Evolutionary conservation across 257 asterid genomes (phyloP), one percentile per base, ranked within the genome.

Genomic region (Nicotiana attenuata): DNA sequence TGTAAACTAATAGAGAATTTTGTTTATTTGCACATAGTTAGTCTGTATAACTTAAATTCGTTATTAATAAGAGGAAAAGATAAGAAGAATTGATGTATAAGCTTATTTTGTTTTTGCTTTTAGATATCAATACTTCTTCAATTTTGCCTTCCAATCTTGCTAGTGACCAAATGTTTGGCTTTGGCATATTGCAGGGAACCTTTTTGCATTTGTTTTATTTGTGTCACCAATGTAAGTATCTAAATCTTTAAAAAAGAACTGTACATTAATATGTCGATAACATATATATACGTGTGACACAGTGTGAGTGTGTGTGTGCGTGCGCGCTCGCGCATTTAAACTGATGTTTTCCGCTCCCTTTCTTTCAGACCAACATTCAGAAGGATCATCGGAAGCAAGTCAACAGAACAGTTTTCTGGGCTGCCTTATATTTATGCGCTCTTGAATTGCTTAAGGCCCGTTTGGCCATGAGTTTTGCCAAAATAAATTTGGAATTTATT

Each of bases 331-430:
- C 10, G 17, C 14, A 5, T 61, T 45, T 52, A 80, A 16, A 60
- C 63, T 53, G 80, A 19, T 19, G 55, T 19, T 26, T 50, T 61
- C 14, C 3, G 15, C 41, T 52, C 3, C 3, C 57, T 47, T 8
- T 76, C 63, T 78, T 87, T 10, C 96, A 94, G 98, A 82, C 98
- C 98, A 14, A 94, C 98, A 50, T 94, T 91, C 82, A 84, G 82
- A 78, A 88, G 98, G 83, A 94, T 94, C 68, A 82, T 89, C 75
- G 79, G 89, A 80, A 87, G 86, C 93, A 76, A 84, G 83, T 93
- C 98, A n/a, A 94, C 98, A 0, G 97, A 94, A 80, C 90, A 93
- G 56, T 94, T 93, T 78, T 94, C 98, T 1, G 97, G 97, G 77
- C 76, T 91, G 89, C 98, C 98, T 66, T 94, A 94, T 78, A 85